Evolutionary conservation across 164 flowering plant species (phyloP).

Genomic region (Nymphaea colorata): DNA sequence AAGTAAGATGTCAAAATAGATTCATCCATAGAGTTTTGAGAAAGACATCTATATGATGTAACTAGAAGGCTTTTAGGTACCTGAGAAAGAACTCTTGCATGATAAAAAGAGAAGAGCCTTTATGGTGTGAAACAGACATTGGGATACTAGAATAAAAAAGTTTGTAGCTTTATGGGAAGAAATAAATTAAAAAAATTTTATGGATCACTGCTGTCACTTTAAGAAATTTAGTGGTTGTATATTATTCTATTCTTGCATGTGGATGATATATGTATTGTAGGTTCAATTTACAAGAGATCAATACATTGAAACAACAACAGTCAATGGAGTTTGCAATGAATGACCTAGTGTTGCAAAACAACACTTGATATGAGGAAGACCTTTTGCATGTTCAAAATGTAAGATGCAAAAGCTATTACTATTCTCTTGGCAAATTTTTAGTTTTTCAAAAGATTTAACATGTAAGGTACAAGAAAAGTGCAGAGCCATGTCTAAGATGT

Average conservation of each 20-base stretch:
- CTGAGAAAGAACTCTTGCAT: neutral
- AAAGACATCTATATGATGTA: neutral
- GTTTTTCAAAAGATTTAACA: neutral
- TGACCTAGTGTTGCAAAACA: neutral
- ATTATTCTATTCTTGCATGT: neutral
- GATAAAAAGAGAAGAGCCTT: neutral
- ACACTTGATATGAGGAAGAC: no score
- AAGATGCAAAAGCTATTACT: neutral
- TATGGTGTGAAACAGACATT: neutral
- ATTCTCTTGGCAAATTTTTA: neutral
- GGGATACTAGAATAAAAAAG: neutral
- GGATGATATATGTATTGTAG: neutral
- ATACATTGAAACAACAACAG: neutral
- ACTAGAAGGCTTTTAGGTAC: neutral
- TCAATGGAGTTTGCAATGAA: neutral
- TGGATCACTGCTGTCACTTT: neutral
- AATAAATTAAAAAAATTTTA: no score
- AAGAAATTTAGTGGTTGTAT: neutral
- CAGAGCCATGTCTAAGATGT: neutral
- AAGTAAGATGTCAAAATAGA: neutral
- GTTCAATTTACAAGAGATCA: neutral
- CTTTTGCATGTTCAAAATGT: neutral
- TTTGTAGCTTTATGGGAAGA: neutral
- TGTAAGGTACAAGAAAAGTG: neutral
- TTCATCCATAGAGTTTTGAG: neutral